Percentiles rank a stretch among this genome's conserved stretches.
Conservation (phyloP, 202 grass and related monocot species). For the Elaeis oleifera region DNA sequence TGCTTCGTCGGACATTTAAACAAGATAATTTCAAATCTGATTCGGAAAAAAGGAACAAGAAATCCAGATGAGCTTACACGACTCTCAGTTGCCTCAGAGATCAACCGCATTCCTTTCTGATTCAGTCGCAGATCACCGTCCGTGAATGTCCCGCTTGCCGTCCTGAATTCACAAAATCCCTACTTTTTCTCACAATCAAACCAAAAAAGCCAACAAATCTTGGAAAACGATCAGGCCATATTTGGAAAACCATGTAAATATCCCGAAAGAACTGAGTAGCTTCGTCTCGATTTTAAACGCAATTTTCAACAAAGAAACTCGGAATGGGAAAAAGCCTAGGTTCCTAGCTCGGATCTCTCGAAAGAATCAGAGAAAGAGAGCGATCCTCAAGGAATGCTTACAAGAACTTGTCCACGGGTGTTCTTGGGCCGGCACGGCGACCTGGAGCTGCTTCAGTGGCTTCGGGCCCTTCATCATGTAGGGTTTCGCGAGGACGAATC, state of each 20-base stretch:
- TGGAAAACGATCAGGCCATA: neutral
- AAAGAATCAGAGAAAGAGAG: neutral
- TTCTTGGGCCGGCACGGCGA: conserved; percentile 63
- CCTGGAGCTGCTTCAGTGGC: conserved; percentile 51
- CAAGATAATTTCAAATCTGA: neutral
- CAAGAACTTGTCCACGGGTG: conserved; percentile 72
- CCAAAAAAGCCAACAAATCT: neutral
- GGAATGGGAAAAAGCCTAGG: neutral
- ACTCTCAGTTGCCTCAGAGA: conserved; percentile 46
- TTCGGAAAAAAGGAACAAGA: neutral
- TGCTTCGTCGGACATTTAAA: neutral
- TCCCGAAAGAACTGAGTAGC: neutral
- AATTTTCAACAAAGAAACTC: neutral
- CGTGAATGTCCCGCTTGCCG: conserved; percentile 89
- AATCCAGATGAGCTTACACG: conserved; percentile 5
- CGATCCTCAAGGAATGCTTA: conserved; percentile 13
- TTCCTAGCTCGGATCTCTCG: too few species aligned
- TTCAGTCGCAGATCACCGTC: conserved; percentile 87
- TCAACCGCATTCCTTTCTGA: conserved; percentile 67
- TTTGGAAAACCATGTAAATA: neutral
- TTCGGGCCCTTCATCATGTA: conserved; percentile 72
- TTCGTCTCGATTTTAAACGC: too few species aligned
- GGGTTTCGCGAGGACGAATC: neutral
- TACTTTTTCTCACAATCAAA: neutral
- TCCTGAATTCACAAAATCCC: conserved; percentile 35